A percentile compares a stretch with the other conserved stretches of the same genome.
Evolutionary conservation across 176 grass and related monocot genomes (phyloP).

Genomic region (bread wheat (Triticum aestivum)): IWGSC_CS_RefSeq_v2.1 NC_057797.1:42908006-42908505

Average conservation of each 20-base stretch:
- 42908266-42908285: slow-evolving; percentile 35
- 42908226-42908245: neutral
- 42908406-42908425: slow-evolving; percentile 38
- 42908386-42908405: slow-evolving; percentile 50
- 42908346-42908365: slow-evolving; percentile 1
- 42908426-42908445: slow-evolving; percentile 50
- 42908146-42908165: neutral
- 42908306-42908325: slow-evolving; percentile 39
- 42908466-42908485: slow-evolving; percentile 85
- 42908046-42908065: slow-evolving; percentile 92
- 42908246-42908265: neutral
- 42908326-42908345: slow-evolving; percentile 40
- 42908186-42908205: neutral
- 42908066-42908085: slow-evolving; percentile 81
- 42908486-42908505: slow-evolving; percentile 91
- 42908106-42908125: slow-evolving; percentile 41
- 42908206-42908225: too few species aligned
- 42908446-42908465: slow-evolving; percentile 53
- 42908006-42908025: slow-evolving; percentile 60
- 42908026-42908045: slow-evolving; percentile 74
- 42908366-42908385: slow-evolving; percentile 25
- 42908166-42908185: neutral
- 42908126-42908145: neutral
- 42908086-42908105: slow-evolving; percentile 61
- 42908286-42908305: slow-evolving; percentile 32